Base-by-base conservation (phyloP, 2,329 filamentous ascomycete species). In the Talaromyces islandicus region DNA sequence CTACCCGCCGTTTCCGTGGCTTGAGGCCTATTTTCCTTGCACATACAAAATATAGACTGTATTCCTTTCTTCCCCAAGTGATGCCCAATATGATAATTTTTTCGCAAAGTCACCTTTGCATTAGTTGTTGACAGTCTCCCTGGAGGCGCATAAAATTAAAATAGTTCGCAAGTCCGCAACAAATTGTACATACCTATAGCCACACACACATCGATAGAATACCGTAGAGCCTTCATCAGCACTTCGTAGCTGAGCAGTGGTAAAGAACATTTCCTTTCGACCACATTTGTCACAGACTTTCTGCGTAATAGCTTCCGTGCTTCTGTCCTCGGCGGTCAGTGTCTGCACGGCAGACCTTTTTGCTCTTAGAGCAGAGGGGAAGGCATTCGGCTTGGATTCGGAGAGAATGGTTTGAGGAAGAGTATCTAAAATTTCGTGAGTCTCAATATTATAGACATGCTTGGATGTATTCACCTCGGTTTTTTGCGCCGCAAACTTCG, bases 151-250 rank as follows among this genome's bases (percentile, higher is more conserved):
- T 19, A 17, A 29, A 21, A 27, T 62, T 62, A 62, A 59, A 41
- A 54, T 43, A 41, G 12, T 35, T 50, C 35, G 7, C 50, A 17
- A 54, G 56, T 19, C 19, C 4, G 3, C 4, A 46, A 24, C 6
- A 54, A 30, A 35, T 30, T 27, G 32, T 38, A 62, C 86, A 68
- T 84, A 92, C 88, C 89, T 92, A 76, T 91, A 81, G 61, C 91
- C 90, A 72, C 92, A 97, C 60, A 92, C 86, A 77, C 92, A 97
- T 62, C 83, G 88, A 77, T 91, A 96, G 70, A 97, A 95, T 58
- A 96, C 85, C 0, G 93, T 97, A 65, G 88, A 91, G 63, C 94
- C 94, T 85, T 97, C 93, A 74, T 99, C 94, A 58, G 93, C 94
- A 80, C 92, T 88, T 67, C 93, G 88, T 69, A 96, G 79, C 74